Evolutionary conservation across 2,329 filamentous ascomycete genomes (phyloP).

Genomic region (Lecanicillium sp.): DNA sequence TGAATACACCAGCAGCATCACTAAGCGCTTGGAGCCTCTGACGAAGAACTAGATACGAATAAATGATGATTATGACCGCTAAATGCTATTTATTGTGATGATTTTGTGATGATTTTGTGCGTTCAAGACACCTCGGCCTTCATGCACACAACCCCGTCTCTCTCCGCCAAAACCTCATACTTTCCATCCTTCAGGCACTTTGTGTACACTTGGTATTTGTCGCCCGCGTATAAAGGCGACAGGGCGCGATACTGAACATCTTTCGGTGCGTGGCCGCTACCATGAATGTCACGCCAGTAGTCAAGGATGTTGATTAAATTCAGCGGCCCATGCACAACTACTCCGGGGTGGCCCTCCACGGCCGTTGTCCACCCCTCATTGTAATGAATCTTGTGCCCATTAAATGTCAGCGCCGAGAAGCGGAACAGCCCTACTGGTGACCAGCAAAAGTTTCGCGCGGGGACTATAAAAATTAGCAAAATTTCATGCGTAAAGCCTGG

Average conservation of each 20-base stretch:
- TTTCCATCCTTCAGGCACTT: neutral
- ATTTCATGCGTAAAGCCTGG: no score
- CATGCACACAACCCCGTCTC: constrained; percentile 12
- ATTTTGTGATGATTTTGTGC: no score
- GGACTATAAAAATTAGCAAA: neutral
- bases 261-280: constrained; percentile 22
- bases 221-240: constrained; percentile 63
- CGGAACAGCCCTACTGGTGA: constrained; percentile 59
- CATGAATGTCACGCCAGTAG: constrained; percentile 52
- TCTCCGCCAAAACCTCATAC: constrained; percentile 9
- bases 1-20: constrained; percentile 20
- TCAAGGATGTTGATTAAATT: constrained; percentile 68
- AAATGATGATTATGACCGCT: neutral
- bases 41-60: constrained; percentile 5
- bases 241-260: constrained; percentile 61
- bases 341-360: constrained; percentile 62
- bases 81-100: neutral
- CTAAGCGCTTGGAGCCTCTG: constrained; percentile 21
- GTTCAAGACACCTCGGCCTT: constrained; percentile 8
- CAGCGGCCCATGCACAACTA: constrained; percentile 76
- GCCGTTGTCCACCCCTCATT: constrained; percentile 59
- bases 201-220: constrained; percentile 39
- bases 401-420: constrained; percentile 80
- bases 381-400: constrained; percentile 80
- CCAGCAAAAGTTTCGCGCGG: constrained; percentile 31